Evolutionary conservation across 768 basidiomycete species (phyloP).

Genomic region (Tubosaeta brunneosetosa): DNA sequence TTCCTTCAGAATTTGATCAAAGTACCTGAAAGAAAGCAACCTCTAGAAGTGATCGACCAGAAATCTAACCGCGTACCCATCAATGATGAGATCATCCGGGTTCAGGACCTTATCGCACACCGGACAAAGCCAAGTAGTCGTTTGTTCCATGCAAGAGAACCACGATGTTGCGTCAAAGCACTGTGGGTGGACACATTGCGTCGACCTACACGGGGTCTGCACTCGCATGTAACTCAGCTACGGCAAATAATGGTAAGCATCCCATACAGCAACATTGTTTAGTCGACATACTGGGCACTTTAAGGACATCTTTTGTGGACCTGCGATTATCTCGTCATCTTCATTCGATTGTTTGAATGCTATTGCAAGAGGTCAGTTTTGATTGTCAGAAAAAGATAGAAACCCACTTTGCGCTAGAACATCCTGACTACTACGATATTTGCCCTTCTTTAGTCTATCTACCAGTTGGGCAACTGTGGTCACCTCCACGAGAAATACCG

Average conservation of each 20-base stretch:
- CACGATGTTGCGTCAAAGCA: constrained; percentile 96
- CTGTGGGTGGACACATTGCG: constrained; percentile 82
- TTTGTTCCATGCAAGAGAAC: constrained; percentile 94
- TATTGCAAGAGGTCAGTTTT: constrained; percentile 24
- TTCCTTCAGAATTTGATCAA: constrained; percentile 74
- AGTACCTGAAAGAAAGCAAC: constrained; percentile 53
- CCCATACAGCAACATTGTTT: not conserved
- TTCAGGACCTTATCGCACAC: constrained; percentile 81
- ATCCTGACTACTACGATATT: constrained; percentile 57
- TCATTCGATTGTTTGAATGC: constrained; percentile 57
- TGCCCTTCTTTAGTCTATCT: constrained; percentile 61
- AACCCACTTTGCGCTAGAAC: constrained; percentile 64
- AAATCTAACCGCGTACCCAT: constrained; percentile 58
- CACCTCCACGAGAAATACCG: constrained; percentile 79
- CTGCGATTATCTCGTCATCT: constrained; percentile 91
- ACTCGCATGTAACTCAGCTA: constrained; percentile 87
- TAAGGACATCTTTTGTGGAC: constrained; percentile 83
- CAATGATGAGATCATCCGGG: constrained; percentile 80
- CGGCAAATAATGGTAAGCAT: constrained; percentile 3
- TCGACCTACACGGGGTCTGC: constrained; percentile 77
- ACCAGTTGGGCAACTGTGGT: constrained; percentile 69
- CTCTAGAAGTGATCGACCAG: not conserved
- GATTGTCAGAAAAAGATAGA: not conserved
- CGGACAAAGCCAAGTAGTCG: constrained; percentile 94
- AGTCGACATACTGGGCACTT: constrained; percentile 79